Evolutionary conservation across 2,329 filamentous ascomycete genomes (phyloP), one percentile per base, ranked within the genome.

Genomic region (Fusarium sp.): DNA sequence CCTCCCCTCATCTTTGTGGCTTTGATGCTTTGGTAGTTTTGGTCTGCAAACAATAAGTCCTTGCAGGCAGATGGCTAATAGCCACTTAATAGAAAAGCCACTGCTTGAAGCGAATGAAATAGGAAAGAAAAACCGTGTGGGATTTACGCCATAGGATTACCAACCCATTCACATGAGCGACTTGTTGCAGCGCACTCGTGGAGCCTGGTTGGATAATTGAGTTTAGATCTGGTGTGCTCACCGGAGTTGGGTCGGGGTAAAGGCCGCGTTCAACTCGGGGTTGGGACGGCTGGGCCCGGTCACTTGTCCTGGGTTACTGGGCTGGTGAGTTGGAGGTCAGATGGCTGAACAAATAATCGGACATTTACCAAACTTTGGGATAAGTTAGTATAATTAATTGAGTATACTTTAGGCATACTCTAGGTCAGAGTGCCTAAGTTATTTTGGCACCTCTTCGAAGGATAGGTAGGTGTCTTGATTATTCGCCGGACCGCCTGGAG

Each of bases 221-320:
- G 55, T 59, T 67, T 70, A 22, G 46, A 45, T 52, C 46, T 56
- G 62, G 54, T 54, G 53, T 44, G 46, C 54, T 52, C 54, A 31
- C 49, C 67, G 62, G 67, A 67, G 62, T 64, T 67, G 62, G 40
- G 43, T 67, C 67, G 67, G 67, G 42, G 50, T 59, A 49, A 62
- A 56, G 26, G 46, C 54, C 62, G 67, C 52, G 42, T 26, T 44
- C 42, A 52, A 24, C 38, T 67, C 66, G 62, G 67, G 52, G 56
- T 69, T 70, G 65, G 24, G 43, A 50, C 57, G 38, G 50, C 49
- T 46, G 53, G 52, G 60, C 45, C 64, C 42, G 34, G 52, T 68
- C 45, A 68, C 34, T 44, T 50, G 47, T 52, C 56, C 47, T 51
- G 60, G 53, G 28, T 40, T 55, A 36, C 47, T 47, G 59, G 53